phyloP scores from a whole-genome alignment of 495 filamentous ascomycete species.

The Echria macrotheca region DNA sequence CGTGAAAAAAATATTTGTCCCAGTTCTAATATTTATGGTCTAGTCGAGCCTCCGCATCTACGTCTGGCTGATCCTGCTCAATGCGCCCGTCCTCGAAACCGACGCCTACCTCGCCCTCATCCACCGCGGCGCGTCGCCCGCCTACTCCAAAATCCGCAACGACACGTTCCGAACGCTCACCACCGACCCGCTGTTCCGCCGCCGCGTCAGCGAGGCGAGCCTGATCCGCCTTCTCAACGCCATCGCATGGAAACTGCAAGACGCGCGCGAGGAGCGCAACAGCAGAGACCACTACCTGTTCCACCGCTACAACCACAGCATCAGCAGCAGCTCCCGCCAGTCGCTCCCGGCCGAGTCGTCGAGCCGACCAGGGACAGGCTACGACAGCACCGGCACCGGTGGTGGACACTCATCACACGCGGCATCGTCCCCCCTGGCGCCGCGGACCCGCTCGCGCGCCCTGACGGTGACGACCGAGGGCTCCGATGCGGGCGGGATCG shows the following conservation, averaged over 20 bases:
- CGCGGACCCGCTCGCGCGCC: constrained; percentile 47
- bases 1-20: too few species aligned
- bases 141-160: constrained; percentile 95
- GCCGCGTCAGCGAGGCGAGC: constrained; percentile 90
- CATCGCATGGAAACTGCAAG: constrained; percentile 86
- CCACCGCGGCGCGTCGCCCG: constrained; percentile 86
- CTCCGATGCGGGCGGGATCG: constrained; percentile 40
- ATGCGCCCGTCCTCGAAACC: constrained; percentile 75
- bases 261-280: constrained; percentile 52
- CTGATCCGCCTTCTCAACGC: constrained; percentile 95
- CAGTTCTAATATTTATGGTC: too few species aligned
- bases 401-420: constrained; percentile 33
- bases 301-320: constrained; percentile 21
- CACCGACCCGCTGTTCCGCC: constrained; percentile 91
- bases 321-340: constrained; percentile 25
- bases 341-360: constrained; percentile 25
- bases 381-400: too few species aligned
- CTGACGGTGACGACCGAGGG: constrained; percentile 54
- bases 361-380: constrained; percentile 26
- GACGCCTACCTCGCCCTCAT: constrained; percentile 85
- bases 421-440: constrained; percentile 40
- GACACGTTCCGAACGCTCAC: constrained; percentile 95
- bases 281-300: constrained; percentile 1
- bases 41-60: constrained; percentile 94
- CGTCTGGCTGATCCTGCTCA: constrained; percentile 87